Evolutionary conservation across 1,139 yeast species (phyloP), one percentile per base, ranked within the genome.

Genomic region (Pneumocystis sp.): DNA sequence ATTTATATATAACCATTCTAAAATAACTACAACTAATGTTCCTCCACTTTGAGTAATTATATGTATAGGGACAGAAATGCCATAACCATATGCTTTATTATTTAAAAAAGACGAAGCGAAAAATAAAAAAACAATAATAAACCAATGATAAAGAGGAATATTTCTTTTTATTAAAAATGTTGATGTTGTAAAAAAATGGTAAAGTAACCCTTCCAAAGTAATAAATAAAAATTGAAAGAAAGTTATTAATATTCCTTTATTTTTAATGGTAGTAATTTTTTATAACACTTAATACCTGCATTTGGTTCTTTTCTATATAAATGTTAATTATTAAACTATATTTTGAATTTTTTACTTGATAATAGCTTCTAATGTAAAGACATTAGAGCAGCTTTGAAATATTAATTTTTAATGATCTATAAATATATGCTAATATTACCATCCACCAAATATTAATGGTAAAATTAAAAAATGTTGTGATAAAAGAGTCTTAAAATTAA

Each of bases 21-120:
- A 76, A 0, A 80, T 59, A 85, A 87, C 81, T 0, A 88, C 83
- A 25, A 84, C 75, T 8, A 83, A 82, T 0, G 88, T 82, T 0
- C 88, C 85, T 5, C 86, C 81, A 8, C 89, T 85, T 66, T 91
- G 74, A 70, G 86, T 79, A 6, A 86, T 81, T 44, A 86, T 85
- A 71, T 86, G 89, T 44, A 85, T 76, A 0, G 91, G 90, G 40
- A 87, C 81, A 1, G 87, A 81, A 35, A 87, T 78, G 61, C 83
- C 79, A 72, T 77, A 85, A 44, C 76, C 79, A 76, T 85, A 83
- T 0, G 82, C 89, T 66, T 76, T 74, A 71, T 87, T 87, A 72
- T 84, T 85, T 63, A 85, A 74, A 12, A 82, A 75, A 1, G 86
- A 82, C 3, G 82, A 78, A 3, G 77, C 67, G 69, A 83, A 84